Percentiles rank a stretch among this genome's conserved stretches.
Evolutionary conservation across 257 asterid species (phyloP).

Genomic region (Asclepias syriaca): DNA sequence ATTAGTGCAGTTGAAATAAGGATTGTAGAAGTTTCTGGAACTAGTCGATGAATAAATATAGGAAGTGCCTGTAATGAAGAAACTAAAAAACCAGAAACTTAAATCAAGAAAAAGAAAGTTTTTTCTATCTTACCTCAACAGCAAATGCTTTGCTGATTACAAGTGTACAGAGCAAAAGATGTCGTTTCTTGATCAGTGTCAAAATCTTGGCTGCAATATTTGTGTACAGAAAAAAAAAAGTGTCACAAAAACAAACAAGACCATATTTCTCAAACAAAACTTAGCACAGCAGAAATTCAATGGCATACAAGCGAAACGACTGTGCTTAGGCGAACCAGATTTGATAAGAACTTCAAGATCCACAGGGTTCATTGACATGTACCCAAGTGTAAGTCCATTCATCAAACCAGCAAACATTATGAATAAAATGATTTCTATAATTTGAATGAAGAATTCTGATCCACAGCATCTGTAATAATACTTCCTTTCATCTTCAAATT

Average conservation of each 20-base stretch:
- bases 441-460: constrained; percentile 23
- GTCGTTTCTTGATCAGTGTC: constrained; percentile 61
- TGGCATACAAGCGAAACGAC: constrained; percentile 22
- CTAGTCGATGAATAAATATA: constrained; percentile 55
- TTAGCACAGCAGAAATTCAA: not conserved
- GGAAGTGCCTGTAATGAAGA: constrained; percentile 72
- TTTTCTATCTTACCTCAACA: constrained; percentile 46
- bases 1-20: constrained; percentile 72
- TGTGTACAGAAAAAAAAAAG: not conserved
- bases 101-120: not conserved
- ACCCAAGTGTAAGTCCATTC: constrained; percentile 35
- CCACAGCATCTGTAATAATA: constrained; percentile 21
- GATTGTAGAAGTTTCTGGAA: constrained; percentile 69
- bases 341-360: constrained; percentile 34
- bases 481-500: constrained; percentile 8
- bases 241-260: not conserved
- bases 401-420: constrained; percentile 26
- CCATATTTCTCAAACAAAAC: too few species aligned
- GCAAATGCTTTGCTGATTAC: constrained; percentile 74
- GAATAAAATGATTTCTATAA: constrained; percentile 7
- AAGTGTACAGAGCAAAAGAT: constrained; percentile 74
- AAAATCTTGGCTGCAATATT: constrained; percentile 53
- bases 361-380: constrained; percentile 33
- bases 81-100: not conserved
- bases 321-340: constrained; percentile 26